Evolutionary conservation across 108 stramenopile species (phyloP), one percentile per base, ranked within the genome.

Genomic region (Parietichytrium sp.): DNA sequence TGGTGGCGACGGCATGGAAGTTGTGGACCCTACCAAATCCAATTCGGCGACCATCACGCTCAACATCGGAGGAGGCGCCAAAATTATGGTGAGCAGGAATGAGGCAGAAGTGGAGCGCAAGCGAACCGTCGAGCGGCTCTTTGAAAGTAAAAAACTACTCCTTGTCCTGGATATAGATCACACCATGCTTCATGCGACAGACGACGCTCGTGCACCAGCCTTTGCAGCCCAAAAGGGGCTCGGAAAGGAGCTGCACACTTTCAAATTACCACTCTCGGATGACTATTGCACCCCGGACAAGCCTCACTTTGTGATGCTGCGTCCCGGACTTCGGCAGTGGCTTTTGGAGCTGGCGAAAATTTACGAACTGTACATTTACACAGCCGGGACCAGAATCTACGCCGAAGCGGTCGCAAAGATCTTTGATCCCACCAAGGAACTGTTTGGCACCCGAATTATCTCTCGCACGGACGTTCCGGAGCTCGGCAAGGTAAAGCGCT

Each of bases 111-210:
- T 33, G n/a, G 61, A 72, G 38, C 61, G 45, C 42, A 6, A 45
- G 61, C 61, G 61, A 10, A 38, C 61, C 10, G 20, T 72, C 38
- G 45, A 72, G 33, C 61, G 61, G 20, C 20, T 72, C 1, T 45
- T 72, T 20, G n/a, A 25, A 10, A 18, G 6, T 7, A 33, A 25
- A n/a, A 72, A 93, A 79, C 78, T 95, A 10, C 90, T 89, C 29
- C 82, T 95, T 30, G 93, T 95, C 8, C 81, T 95, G 79, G 94
- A 95, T 88, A 85, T 95, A 52, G 94, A 95, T 84, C 93, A 93
- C 81, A 95, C 94, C 4, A 61, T 95, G 49, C 84, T 95, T 20
- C 94, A 95, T 86, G 93, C 94, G 16, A 95, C 94, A 25, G 88
- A 92, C 29, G 94, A 95, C 54, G 79, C 81, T 31, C 84, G 94